phyloP scores from a whole-genome alignment of 2,329 filamentous ascomycete species.

The Emergomyces pasteurianus region DNA sequence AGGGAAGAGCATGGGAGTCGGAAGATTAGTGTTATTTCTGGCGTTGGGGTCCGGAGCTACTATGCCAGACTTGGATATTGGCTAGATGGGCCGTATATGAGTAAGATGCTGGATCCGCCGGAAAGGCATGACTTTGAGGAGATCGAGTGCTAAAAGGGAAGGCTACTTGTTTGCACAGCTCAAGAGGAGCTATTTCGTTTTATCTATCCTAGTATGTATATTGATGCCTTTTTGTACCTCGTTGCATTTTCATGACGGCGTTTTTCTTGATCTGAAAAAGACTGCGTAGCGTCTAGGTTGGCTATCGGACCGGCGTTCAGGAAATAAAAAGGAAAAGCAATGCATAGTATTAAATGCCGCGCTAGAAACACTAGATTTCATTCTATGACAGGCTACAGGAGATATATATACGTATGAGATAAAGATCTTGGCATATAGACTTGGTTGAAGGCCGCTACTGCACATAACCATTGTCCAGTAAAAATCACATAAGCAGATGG shows the following conservation, averaged over 20 bases:
- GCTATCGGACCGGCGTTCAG: neutral
- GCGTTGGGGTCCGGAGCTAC: constrained; percentile 89
- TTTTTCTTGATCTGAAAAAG: neutral
- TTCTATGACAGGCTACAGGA: neutral
- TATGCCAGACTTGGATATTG: constrained; percentile 88
- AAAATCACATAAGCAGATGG: neutral
- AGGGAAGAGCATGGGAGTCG: constrained; percentile 83
- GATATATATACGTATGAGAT: neutral
- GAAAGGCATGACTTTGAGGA: constrained; percentile 22
- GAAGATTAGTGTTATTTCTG: constrained; percentile 97
- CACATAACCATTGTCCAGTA: neutral
- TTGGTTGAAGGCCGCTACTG: no score
- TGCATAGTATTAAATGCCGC: neutral
- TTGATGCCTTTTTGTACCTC: neutral
- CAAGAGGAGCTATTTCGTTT: neutral
- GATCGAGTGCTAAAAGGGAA: neutral
- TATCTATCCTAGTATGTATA: neutral
- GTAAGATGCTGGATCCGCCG: constrained; percentile 35
- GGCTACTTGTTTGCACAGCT: neutral
- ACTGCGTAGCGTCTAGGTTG: neutral
- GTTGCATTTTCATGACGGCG: neutral
- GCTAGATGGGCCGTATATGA: constrained; percentile 79
- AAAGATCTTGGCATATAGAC: neutral
- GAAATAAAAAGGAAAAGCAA: neutral
- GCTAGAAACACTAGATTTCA: neutral